A percentile compares a stretch with the other conserved stretches of the same genome.
These are phyloP conservation scores for Plasmodium gallinaceum DNA, from an alignment of 169 alveolate species.

Conservation along the genomic window DNA sequence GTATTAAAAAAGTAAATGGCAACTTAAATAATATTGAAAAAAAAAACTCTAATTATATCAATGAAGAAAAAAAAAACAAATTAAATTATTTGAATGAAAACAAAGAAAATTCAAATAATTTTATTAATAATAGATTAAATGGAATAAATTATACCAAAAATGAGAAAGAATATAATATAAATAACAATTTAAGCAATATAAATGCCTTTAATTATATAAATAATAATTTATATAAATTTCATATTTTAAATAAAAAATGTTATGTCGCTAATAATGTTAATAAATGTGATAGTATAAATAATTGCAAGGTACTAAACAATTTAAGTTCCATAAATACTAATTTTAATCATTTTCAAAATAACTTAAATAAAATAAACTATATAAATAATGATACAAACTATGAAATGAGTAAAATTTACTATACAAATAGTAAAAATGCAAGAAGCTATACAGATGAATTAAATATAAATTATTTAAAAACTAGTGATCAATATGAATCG, in stretches of 20 bases:
- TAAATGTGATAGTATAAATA: conserved; percentile 6
- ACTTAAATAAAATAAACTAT: neutral
- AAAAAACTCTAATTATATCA: neutral
- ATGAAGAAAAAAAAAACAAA: neutral
- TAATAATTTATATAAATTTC: conserved; percentile 8
- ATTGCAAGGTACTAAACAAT: neutral
- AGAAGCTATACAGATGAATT: neutral
- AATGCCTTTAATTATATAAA: neutral
- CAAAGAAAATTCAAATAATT: no score
- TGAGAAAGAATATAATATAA: conserved; percentile 10
- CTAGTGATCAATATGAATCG: neutral
- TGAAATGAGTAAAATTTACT: neutral
- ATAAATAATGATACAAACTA: neutral
- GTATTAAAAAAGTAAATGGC: no score
- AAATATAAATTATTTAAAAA: neutral
- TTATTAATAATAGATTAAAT: no score
- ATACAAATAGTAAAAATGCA: neutral
- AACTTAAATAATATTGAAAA: no score
- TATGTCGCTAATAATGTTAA: neutral
- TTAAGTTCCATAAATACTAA: neutral
- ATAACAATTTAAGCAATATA: neutral
- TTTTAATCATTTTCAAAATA: neutral
- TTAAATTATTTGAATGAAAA: no score
- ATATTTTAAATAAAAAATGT: neutral
- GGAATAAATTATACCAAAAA: neutral